Base-by-base conservation (phyloP, 768 basidiomycete genomes). In the Lepiota brunneoincarnata region DNA sequence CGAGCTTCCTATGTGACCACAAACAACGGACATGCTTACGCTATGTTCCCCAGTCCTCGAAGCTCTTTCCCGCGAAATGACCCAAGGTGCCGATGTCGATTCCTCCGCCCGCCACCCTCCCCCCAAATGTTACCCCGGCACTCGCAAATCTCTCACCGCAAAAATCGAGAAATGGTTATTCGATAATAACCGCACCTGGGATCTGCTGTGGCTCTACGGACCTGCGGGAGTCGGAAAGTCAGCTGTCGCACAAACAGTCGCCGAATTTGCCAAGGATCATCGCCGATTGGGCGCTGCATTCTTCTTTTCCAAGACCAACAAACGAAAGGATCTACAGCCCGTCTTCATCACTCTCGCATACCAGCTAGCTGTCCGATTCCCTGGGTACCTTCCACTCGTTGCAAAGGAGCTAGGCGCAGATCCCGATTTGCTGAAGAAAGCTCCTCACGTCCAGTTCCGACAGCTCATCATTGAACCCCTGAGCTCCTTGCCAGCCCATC, bases 171-270 rank as follows among this genome's bases (percentile, higher is more conserved):
- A 2, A 15, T 46, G 44, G 44, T 5, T 46, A 6, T 3, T 1
- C 2, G 14, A 46, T n/a, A 14, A 28, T 6, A 3, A 9, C 12
- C 44, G n/a, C 34, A 28, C n/a, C 23, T 6, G n/a, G 38, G 23
- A 41, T 26, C 15, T 18, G 6, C 28, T 12, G 3, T 50, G 49
- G 49, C 26, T 50, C n/a, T 40, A 40, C 14, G 49, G 49, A 12
- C 38, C 39, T 4, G 31, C 41, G 26, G 49, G 49, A 2, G 49
- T 50, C 7, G 49, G 49, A 0, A 50, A 50, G 38, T 50, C 49
- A 40, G 49, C 49, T 9, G 23, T 50, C n/a, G 49, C 49, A 11
- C 49, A 50, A 21, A 50, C 49, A 2, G 12, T 50, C 12, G 49
- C 38, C 14, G 17, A 40, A 40, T 50, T n/a, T 23, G 49, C 49